Conservation (phyloP, 2,329 filamentous ascomycete species). For the Botrytis fabae region DNA sequence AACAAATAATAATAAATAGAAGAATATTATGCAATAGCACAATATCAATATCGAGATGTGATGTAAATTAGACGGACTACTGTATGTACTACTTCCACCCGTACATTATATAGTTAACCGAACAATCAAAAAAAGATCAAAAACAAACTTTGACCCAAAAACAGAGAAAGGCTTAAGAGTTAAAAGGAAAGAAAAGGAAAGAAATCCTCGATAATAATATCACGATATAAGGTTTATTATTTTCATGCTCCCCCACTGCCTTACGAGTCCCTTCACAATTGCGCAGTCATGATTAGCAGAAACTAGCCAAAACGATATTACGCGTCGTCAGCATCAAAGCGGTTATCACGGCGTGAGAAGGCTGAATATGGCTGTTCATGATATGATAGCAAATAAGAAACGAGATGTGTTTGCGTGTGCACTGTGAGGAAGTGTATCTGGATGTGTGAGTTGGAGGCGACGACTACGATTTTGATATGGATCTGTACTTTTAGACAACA, state of each 20-base stretch:
- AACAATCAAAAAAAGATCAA: background rate
- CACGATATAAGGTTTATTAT: background rate
- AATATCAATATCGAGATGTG: background rate
- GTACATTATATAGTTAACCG: background rate
- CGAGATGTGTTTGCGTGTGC: background rate
- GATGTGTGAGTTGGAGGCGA: background rate
- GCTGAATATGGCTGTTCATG: background rate
- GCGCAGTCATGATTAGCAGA: slow-evolving; percentile 2
- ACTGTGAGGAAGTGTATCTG: background rate
- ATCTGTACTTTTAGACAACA: background rate
- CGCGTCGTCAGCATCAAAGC: slow-evolving; percentile 19
- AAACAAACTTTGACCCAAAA: background rate
- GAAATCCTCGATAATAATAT: background rate
- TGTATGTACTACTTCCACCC: background rate
- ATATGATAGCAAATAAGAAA: background rate
- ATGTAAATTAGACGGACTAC: background rate
- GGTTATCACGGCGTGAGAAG: background rate
- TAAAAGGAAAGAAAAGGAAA: background rate
- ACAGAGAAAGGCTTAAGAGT: background rate
- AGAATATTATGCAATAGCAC: background rate
- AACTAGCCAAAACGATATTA: slow-evolving; percentile 5
- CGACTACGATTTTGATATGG: background rate
- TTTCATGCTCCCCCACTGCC: slow-evolving; percentile 1
- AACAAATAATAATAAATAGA: background rate
- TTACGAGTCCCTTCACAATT: slow-evolving; percentile 16